phyloP scores from a whole-genome alignment of 2,329 filamentous ascomycete species.

The Fusarium napiforme region DNA sequence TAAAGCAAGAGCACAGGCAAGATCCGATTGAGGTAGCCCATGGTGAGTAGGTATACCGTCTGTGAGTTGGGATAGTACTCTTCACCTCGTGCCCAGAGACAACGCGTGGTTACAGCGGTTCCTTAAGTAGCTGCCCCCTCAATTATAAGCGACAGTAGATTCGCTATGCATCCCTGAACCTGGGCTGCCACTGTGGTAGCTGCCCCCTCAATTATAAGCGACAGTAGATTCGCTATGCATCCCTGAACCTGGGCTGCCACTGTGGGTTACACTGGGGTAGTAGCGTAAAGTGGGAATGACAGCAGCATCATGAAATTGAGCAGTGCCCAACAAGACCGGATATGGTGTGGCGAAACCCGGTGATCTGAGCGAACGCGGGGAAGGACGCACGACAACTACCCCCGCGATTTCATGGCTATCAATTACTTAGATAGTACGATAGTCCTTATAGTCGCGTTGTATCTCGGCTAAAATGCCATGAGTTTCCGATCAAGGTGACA shows the following conservation, averaged over 20 bases:
- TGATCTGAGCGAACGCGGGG: neutral
- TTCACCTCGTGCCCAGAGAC: too few relatives aligned
- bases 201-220: too few relatives aligned
- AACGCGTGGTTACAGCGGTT: too few relatives aligned
- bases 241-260: neutral
- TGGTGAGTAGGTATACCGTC: neutral
- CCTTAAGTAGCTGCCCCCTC: neutral
- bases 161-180: too few relatives aligned
- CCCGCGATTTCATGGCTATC: neutral
- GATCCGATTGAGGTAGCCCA: neutral
- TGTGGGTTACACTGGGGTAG: neutral
- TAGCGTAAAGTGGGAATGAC: neutral
- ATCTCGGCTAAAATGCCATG: neutral
- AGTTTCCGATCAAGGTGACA: neutral
- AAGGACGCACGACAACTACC: neutral
- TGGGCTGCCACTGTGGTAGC: too few relatives aligned
- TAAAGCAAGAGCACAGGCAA: neutral
- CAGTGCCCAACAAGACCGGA: neutral
- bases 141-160: too few relatives aligned
- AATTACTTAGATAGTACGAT: neutral
- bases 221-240: neutral
- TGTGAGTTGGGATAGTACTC: neutral
- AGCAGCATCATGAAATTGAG: neutral
- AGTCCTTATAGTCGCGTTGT: neutral
- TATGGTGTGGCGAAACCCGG: slow-evolving; percentile 1